Evolutionary conservation across 2,329 filamentous ascomycete genomes (phyloP).

Genomic region (Microthyrium microscopicum): DNA sequence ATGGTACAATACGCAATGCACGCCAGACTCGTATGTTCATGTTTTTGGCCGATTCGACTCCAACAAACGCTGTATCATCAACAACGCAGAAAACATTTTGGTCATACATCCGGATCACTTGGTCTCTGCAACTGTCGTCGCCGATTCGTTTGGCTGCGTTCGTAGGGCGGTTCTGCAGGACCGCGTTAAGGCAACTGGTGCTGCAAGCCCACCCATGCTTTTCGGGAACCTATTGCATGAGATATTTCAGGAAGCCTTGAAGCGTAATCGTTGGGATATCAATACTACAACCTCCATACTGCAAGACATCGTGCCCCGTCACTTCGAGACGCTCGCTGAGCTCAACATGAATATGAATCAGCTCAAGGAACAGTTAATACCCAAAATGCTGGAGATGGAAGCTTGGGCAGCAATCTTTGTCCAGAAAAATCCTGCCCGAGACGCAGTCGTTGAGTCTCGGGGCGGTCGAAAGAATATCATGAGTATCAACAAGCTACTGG

Average conservation of each 20-base stretch:
- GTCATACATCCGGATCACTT: constrained; percentile 92
- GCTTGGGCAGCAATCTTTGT: constrained; percentile 77
- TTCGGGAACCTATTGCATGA: constrained; percentile 93
- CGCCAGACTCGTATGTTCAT: constrained; percentile 63
- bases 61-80: constrained; percentile 59
- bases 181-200: constrained; percentile 77
- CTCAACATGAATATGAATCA: constrained; percentile 60
- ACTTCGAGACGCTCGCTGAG: constrained; percentile 78
- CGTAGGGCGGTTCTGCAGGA: constrained; percentile 88
- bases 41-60: constrained; percentile 62
- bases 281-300: constrained; percentile 51
- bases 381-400: constrained; percentile 67
- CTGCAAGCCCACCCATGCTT: constrained; percentile 62
- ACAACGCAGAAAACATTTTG: constrained; percentile 68
- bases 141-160: constrained; percentile 88
- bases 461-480: constrained; percentile 62
- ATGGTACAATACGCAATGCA: constrained; percentile 71
- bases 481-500: constrained; percentile 83
- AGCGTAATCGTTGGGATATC: constrained; percentile 65
- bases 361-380: constrained; percentile 63
- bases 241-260: constrained; percentile 80
- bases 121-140: constrained; percentile 84
- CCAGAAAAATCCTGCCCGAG: constrained; percentile 44
- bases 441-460: constrained; percentile 62
- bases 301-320: constrained; percentile 50